These are phyloP conservation scores for Eragrostis nindensis DNA, from an alignment of 176 grass and related monocot species.

Conservation along the genomic window DNA sequence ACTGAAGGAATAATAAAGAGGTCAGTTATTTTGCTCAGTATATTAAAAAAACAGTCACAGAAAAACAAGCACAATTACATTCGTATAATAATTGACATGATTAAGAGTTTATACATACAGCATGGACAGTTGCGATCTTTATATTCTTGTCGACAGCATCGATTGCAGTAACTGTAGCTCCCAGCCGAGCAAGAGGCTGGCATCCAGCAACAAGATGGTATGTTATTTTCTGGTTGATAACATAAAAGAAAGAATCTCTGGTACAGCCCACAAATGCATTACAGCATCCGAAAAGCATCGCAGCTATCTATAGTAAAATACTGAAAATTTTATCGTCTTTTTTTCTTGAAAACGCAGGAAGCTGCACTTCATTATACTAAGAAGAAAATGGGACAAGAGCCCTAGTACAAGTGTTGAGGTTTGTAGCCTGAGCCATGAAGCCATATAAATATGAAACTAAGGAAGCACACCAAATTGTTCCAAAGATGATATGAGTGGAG, in stretches of 20 bases:
- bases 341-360: too few species aligned
- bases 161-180: slow-evolving; percentile 86
- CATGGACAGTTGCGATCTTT: slow-evolving; percentile 85
- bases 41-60: background rate
- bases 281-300: background rate
- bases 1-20: background rate
- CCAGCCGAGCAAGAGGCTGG: slow-evolving; percentile 93
- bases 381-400: too few species aligned
- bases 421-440: too few species aligned
- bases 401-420: too few species aligned
- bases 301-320: background rate
- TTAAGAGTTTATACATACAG: slow-evolving; percentile 58
- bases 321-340: too few species aligned
- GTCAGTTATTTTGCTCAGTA: background rate
- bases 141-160: slow-evolving; percentile 95
- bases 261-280: background rate
- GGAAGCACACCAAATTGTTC: too few species aligned
- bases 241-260: background rate
- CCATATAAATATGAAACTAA: too few species aligned
- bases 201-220: background rate
- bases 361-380: too few species aligned
- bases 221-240: slow-evolving; percentile 7
- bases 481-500: too few species aligned
- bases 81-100: slow-evolving; percentile 15
- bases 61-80: slow-evolving; percentile 18